Percentiles rank a stretch among this genome's conserved stretches.
These are phyloP conservation scores for Albatrellus ellisii DNA, from an alignment of 768 basidiomycete species.

Conservation along the genomic window DNA sequence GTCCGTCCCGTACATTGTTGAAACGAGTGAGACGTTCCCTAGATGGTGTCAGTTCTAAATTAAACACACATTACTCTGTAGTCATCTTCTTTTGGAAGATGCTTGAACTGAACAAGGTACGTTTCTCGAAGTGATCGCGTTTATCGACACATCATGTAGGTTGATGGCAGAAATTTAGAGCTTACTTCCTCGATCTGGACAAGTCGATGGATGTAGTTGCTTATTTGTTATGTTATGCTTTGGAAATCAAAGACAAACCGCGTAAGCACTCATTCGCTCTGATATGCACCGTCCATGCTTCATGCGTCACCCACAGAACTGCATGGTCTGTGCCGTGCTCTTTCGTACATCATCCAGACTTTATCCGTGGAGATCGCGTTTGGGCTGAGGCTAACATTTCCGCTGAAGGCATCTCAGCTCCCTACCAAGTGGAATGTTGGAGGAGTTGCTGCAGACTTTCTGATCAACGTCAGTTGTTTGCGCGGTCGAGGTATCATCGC, in stretches of 20 bases:
- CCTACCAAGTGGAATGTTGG: constrained; percentile 66
- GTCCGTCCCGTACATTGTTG: constrained; percentile 69
- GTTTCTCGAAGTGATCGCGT: not conserved
- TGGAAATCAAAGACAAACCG: constrained; percentile 91
- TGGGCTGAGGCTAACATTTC: constrained; percentile 50
- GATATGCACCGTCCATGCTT: constrained; percentile 1
- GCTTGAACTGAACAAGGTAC: constrained; percentile 84
- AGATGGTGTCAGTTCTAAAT: not conserved
- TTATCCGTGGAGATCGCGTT: constrained; percentile 79
- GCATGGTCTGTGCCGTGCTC: constrained; percentile 78
- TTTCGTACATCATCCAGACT: constrained; percentile 87
- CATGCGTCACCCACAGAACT: constrained; percentile 41
- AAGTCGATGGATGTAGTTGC: constrained; percentile 65
- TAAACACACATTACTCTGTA: constrained; percentile 17
- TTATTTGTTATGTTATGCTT: constrained; percentile 65
- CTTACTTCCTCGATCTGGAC: constrained; percentile 71
- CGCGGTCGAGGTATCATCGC: not conserved
- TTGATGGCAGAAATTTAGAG: constrained; percentile 68
- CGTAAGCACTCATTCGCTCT: constrained; percentile 35
- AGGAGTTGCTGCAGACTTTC: constrained; percentile 74
- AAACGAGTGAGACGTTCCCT: constrained; percentile 44
- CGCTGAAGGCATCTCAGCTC: constrained; percentile 43
- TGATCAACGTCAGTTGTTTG: constrained; percentile 57
- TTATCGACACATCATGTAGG: constrained; percentile 1
- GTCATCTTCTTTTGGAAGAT: constrained; percentile 85